phyloP scores from a whole-genome alignment of 192 early-diverging fungal species.

The Gorgonomyces haynaldii region DNA sequence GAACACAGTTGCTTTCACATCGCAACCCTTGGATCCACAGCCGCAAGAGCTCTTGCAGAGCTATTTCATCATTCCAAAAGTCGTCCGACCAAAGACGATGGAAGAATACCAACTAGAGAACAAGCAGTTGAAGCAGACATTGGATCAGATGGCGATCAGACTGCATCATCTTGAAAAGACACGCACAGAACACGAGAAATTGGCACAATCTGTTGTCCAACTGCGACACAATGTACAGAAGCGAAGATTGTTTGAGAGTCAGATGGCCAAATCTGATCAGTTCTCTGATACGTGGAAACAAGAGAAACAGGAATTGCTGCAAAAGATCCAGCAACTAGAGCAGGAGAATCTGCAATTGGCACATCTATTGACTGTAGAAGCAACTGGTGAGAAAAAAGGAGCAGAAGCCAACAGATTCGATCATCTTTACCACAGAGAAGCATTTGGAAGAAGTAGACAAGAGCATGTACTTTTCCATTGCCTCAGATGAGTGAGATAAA shows the following conservation, averaged over 20 bases:
- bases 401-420: too few relatives aligned
- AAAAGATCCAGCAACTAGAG: background rate
- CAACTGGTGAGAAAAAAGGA: too few relatives aligned
- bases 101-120: conserved; percentile 62
- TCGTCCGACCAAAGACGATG: conserved; percentile 39
- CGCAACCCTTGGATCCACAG: too few relatives aligned
- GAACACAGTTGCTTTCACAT: conserved; percentile 50
- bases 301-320: background rate
- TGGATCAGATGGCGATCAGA: conserved; percentile 48
- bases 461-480: too few relatives aligned
- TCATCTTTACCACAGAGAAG: too few relatives aligned
- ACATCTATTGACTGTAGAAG: too few relatives aligned
- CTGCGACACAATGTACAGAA: conserved; percentile 53
- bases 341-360: background rate
- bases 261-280: background rate
- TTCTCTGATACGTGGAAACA: conserved; percentile 1
- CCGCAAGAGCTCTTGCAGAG: too few relatives aligned
- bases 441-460: too few relatives aligned
- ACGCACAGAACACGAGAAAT: conserved; percentile 44
- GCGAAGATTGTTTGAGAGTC: conserved; percentile 12
- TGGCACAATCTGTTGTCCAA: conserved; percentile 53
- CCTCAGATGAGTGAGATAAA: too few relatives aligned
- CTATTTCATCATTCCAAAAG: too few relatives aligned
- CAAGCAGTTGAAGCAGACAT: conserved; percentile 43
- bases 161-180: conserved; percentile 46